A percentile compares a stretch with the other conserved stretches of the same genome.
Conservation (phyloP, 495 filamentous ascomycete genomes). For the Antarctomyces pellizariae region DNA sequence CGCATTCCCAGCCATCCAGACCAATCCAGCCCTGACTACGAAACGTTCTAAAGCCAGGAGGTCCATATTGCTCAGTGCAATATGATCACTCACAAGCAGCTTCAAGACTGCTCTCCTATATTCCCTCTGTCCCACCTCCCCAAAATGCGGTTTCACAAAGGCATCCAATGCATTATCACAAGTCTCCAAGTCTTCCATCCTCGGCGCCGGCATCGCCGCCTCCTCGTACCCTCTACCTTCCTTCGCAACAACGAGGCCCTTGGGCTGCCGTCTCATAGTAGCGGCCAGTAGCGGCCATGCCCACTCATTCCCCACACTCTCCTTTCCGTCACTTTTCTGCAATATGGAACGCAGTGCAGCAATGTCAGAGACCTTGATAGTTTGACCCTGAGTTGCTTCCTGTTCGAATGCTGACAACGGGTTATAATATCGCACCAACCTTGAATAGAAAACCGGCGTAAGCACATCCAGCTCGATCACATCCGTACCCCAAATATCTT, state of each 20-base stretch:
- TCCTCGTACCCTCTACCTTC: not conserved
- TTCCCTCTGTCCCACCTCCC: not conserved
- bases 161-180: constrained; percentile 4
- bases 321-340: not conserved
- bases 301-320: not conserved
- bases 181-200: not conserved
- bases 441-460: constrained; percentile 35
- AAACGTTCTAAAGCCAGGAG: constrained; percentile 8
- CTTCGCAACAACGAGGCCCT: not conserved
- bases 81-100: constrained; percentile 8
- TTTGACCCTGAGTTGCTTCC: constrained; percentile 25
- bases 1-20: too few relatives aligned
- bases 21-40: constrained; percentile 3
- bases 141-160: constrained; percentile 1
- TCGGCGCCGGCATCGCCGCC: not conserved
- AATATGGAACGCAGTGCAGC: constrained; percentile 14
- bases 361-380: constrained; percentile 24
- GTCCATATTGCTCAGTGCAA: constrained; percentile 9
- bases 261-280: constrained; percentile 1
- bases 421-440: constrained; percentile 28
- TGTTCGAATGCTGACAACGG: constrained; percentile 25
- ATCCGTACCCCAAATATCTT: constrained; percentile 4
- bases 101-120: constrained; percentile 8
- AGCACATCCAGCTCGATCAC: constrained; percentile 26
- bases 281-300: not conserved